phyloP scores from a whole-genome alignment of 768 basidiomycete species.

The Pleurotus eryngii region DNA sequence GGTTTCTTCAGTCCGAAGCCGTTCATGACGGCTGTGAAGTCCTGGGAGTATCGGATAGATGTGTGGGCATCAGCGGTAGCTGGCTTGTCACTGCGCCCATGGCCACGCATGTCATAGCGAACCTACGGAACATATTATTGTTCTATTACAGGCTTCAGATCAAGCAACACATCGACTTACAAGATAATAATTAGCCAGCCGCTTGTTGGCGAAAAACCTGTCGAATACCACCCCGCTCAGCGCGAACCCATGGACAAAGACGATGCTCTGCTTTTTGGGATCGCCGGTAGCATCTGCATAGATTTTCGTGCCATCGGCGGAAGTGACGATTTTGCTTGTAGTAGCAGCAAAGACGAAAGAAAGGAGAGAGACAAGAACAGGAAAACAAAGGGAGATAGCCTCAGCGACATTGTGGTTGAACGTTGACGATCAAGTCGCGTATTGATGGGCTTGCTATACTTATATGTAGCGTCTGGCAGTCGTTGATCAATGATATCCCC shows the following conservation, averaged over 20 bases:
- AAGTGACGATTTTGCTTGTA: conserved; percentile 3
- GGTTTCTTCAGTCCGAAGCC: conserved; percentile 26
- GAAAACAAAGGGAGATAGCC: conserved; percentile 20
- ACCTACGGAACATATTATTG: conserved; percentile 16
- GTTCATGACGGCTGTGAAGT: conserved; percentile 27
- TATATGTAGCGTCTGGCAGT: too few species aligned
- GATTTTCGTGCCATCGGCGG: conserved; percentile 32
- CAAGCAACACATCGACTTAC: not conserved
- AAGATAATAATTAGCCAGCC: not conserved
- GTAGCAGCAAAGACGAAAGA: not conserved
- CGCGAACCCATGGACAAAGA: conserved; percentile 8
- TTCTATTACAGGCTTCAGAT: too few species aligned
- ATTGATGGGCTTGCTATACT: too few species aligned
- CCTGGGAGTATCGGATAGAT: conserved; percentile 16
- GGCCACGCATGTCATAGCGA: conserved; percentile 31
- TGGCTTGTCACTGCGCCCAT: conserved; percentile 32
- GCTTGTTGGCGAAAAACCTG: conserved; percentile 1
- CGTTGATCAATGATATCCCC: too few species aligned
- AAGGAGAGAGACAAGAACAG: conserved; percentile 15
- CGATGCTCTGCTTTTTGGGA: conserved; percentile 9
- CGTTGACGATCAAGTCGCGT: too few species aligned
- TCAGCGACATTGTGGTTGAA: too few species aligned
- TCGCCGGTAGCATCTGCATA: conserved; percentile 16
- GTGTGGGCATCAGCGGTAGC: conserved; percentile 2
- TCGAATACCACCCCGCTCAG: conserved; percentile 6